These are phyloP conservation scores for Trichomonas tenax DNA, from an alignment of 208 protist species.

Conservation along the genomic window DNA sequence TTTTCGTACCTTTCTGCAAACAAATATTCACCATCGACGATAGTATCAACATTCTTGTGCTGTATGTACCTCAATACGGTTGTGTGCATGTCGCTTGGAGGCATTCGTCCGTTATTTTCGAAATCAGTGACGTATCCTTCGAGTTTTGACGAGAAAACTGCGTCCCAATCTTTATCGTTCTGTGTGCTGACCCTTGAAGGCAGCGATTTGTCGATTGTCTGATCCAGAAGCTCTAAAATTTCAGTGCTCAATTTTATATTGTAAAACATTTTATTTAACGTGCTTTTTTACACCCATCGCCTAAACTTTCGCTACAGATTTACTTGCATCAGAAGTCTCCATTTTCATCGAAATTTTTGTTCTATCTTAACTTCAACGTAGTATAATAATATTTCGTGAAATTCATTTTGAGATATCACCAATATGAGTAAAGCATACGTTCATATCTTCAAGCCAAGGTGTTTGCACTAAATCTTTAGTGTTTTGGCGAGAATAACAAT, in stretches of 20 bases:
- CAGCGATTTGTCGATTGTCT: neutral
- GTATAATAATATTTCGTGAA: too few species aligned
- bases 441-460: too few species aligned
- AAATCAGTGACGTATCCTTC: neutral
- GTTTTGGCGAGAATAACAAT: too few species aligned
- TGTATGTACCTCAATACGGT: neutral
- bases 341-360: neutral
- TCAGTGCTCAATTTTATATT: neutral
- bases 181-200: neutral
- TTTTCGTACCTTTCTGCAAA: neutral
- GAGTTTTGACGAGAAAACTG: neutral
- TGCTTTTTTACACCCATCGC: neutral
- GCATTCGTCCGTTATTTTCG: neutral
- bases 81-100: neutral
- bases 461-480: too few species aligned
- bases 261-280: too few species aligned
- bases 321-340: neutral
- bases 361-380: neutral
- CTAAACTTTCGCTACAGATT: neutral
- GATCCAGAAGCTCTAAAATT: neutral
- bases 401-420: too few species aligned
- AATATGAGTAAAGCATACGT: too few species aligned
- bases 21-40: neutral
- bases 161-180: neutral
- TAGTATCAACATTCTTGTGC: neutral